Evolutionary conservation across 192 early-diverging fungal genomes (phyloP).

Genomic region (Rhizophagus sp.): DNA sequence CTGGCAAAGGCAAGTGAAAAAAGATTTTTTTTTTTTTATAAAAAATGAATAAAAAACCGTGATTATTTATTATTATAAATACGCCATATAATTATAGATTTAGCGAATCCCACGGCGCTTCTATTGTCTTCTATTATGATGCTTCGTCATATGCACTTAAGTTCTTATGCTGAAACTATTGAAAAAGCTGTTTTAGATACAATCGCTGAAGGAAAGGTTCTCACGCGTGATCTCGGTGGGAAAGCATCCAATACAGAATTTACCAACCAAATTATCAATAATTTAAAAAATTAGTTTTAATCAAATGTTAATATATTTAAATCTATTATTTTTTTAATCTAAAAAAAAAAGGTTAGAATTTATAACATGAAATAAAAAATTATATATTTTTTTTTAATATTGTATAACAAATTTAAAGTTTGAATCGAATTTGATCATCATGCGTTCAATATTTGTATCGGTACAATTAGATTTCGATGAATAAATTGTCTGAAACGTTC

Average conservation of each 20-base stretch:
- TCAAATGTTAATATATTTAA: too few species aligned
- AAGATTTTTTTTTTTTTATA: neutral
- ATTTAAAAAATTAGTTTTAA: constrained; percentile 37
- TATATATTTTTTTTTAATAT: neutral
- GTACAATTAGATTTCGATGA: too few species aligned
- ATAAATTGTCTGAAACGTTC: neutral
- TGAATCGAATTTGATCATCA: neutral
- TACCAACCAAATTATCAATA: constrained; percentile 83
- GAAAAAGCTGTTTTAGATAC: constrained; percentile 90
- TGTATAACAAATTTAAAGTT: neutral
- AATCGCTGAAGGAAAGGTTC: constrained; percentile 87
- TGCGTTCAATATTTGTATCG: neutral
- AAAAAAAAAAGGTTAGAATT: neutral
- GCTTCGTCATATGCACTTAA: constrained; percentile 94
- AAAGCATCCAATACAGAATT: constrained; percentile 77
- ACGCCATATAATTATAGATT: constrained; percentile 47
- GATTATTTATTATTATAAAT: neutral
- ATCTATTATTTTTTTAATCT: too few species aligned
- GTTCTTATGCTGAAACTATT: constrained; percentile 77
- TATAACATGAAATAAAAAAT: too few species aligned
- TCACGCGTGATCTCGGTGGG: constrained; percentile 94
- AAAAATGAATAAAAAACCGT: neutral
- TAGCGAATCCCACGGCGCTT: constrained; percentile 94
- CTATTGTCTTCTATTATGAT: constrained; percentile 96
- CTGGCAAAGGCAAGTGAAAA: constrained; percentile 67